Evolutionary conservation across 2,329 filamentous ascomycete species (phyloP), one percentile per base, ranked within the genome.

Genomic region (Huntiella savannae): DNA sequence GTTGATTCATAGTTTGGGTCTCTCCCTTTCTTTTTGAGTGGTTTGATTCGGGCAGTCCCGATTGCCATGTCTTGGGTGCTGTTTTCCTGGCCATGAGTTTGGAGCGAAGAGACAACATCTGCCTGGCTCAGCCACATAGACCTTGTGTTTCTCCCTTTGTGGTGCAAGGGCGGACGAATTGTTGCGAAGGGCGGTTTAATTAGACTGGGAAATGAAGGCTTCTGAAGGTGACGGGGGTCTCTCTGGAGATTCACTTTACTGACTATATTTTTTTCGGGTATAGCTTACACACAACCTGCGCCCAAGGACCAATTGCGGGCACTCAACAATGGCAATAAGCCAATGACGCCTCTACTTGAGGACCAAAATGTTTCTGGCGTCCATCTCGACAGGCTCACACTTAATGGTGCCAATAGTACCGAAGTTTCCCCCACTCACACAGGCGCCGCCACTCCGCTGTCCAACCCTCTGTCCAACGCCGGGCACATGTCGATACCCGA

Each of bases 261-360:
- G 12, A 16, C 12, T 5, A 39, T 13, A 11, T 39, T 11, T 13
- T 7, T 39, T 39, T 39, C 37, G 37, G 37, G n/a, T 40, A 16
- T 52, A 78, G 75, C 79, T 49, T 79, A 79, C 55, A 79, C 75
- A 38, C 67, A 73, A 47, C 66, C 69, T 10, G 64, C 70, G 2
- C 73, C 75, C 1, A 43, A 75, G 67, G 54, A 61, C 58, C 34
- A 52, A 58, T 33, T 46, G 52, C 11, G 51, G 54, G 22, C 22
- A 10, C 22, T 28, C 22, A 22, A 43, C 53, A 2, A 49, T 47
- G 44, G 28, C 8, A 46, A 45, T 52, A 58, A 62, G 46, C 54
- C 59, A 5, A 52, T 55, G 12, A 49, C 55, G 17, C 53, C 59
- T 12, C 53, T 60, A 6, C 52, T 55, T 50, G 52, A 66, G 56